Evolutionary conservation across 2,329 filamentous ascomycete genomes (phyloP).

Genomic region (Botryotinia calthae): DNA sequence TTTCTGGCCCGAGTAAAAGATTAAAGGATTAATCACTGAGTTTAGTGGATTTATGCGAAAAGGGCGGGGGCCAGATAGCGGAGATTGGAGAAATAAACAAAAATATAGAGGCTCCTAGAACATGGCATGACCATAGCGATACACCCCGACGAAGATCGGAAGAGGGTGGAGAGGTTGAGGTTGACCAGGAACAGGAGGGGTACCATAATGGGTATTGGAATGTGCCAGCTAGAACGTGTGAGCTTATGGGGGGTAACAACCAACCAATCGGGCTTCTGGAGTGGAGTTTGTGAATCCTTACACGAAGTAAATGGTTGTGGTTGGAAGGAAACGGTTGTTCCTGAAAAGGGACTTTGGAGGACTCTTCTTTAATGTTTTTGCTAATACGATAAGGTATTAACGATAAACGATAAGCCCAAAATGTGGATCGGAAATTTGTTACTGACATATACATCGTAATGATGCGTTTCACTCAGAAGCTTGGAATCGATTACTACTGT

Average conservation of each 20-base stretch:
- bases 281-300: constrained; percentile 34
- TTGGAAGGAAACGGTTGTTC: background rate
- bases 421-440: background rate
- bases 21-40: background rate
- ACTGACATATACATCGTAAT: background rate
- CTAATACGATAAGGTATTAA: background rate
- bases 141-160: constrained; percentile 43
- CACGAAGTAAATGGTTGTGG: background rate
- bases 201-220: constrained; percentile 30
- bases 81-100: constrained; percentile 38
- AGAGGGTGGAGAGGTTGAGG: constrained; percentile 36
- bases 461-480: background rate
- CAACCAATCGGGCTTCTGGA: constrained; percentile 31
- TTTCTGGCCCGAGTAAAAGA: no score
- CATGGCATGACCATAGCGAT: constrained; percentile 49
- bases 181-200: constrained; percentile 41
- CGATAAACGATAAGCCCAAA: background rate
- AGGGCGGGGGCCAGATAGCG: constrained; percentile 35
- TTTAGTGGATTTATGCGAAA: background rate
- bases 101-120: constrained; percentile 42
- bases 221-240: constrained; percentile 23
- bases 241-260: constrained; percentile 48
- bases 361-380: background rate
- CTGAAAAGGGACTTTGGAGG: background rate
- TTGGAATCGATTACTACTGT: background rate